Base-by-base conservation (phyloP, 345 rosid genomes). In the Odontarrhena argentea region DNA sequence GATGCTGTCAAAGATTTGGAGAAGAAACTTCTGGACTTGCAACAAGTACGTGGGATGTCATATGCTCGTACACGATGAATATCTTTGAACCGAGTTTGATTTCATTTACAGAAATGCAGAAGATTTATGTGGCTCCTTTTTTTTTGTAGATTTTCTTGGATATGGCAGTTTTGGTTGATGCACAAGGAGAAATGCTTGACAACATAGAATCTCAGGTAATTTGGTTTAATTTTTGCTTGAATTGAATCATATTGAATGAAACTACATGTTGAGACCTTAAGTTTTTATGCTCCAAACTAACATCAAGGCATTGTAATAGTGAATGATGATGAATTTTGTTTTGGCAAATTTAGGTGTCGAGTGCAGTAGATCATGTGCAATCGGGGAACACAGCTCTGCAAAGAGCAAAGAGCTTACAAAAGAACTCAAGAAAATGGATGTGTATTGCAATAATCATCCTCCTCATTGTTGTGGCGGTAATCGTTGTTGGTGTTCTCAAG, bases 121-220 rank as follows among this genome's bases (percentile, higher is more conserved):
- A 40, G 32, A 28, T 58, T 61, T 3, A 60, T n/a, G 30, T 52
- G 47, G 40, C 36, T 52, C 24, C 65, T 52, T 28, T 28, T 28
- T 28, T 32, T 32, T 40, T 9, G 30, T 85, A 94, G 99, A 73
- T 88, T 65, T 94, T 88, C 75, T 65, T 91, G 71, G 97, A 94
- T 76, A 91, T 94, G 87, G 97, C 97, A 3, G 99, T 91, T 35
- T 73, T 94, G 86, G 97, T 94, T 59, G 92, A 94, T 59, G 92
- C 92, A 34, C 97, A 91, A 70, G 96, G 97, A 62, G 97, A 94
- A 52, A 82, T 94, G 96, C 84, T 94, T 2, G 88, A 94, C 85
- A 84, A 88, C 79, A 94, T 94, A 50, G 99, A 94, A 80, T 78
- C 88, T 52, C 95, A 94, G 85, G 97, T 91, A 84, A 55, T 34